These are phyloP conservation scores for Plenodomus biglobosus DNA, from an alignment of 2,329 filamentous ascomycete genomes.

Conservation along the genomic window DNA sequence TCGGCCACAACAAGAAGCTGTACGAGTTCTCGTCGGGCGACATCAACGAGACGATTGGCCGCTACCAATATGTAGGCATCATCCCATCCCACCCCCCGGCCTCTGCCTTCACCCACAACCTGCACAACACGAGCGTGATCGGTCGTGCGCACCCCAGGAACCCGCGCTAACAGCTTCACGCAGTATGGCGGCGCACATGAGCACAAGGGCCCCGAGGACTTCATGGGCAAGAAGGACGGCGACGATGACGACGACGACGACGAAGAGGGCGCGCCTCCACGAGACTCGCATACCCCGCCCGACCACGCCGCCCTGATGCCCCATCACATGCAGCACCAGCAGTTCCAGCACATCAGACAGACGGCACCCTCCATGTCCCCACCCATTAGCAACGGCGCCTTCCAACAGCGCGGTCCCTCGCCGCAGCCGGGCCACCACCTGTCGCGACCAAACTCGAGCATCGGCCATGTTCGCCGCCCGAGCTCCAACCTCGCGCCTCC, in stretches of 20 bases:
- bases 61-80: constrained; percentile 83
- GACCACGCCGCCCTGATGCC: constrained; percentile 59
- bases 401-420: constrained; percentile 73
- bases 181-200: constrained; percentile 93
- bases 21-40: constrained; percentile 96
- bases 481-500: constrained; percentile 73
- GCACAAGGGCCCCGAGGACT: constrained; percentile 93
- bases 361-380: constrained; percentile 84
- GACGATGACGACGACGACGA: constrained; percentile 85
- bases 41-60: constrained; percentile 84
- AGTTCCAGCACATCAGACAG: constrained; percentile 79
- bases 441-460: constrained; percentile 78
- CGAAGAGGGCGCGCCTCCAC: constrained; percentile 68
- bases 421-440: constrained; percentile 71
- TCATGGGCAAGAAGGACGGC: constrained; percentile 71
- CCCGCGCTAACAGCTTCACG: constrained; percentile 23
- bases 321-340: constrained; percentile 53
- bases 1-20: constrained; percentile 97
- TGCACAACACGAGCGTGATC: background rate
- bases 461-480: constrained; percentile 68
- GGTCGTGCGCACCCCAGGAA: constrained; percentile 24
- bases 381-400: constrained; percentile 74
- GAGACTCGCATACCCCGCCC: constrained; percentile 65
- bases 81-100: constrained; percentile 2
- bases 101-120: no score